phyloP scores from a whole-genome alignment of 2,329 filamentous ascomycete genomes.

The Salinomyces thailandicus region DNA sequence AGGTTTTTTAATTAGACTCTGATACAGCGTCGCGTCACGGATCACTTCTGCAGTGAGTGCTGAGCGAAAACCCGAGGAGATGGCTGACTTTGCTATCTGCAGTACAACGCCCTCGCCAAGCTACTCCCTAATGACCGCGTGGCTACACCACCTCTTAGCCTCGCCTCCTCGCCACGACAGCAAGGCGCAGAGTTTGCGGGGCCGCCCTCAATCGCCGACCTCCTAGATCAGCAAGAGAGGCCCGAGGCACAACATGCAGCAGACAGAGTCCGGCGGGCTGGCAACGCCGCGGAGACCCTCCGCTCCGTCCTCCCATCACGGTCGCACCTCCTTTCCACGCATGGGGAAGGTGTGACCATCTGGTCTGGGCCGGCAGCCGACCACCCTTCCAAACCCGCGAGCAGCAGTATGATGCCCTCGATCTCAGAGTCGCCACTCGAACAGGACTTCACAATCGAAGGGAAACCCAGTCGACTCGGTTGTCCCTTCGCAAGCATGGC shows the following conservation, averaged over 20 bases:
- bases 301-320: slow-evolving; percentile 10
- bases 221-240: slow-evolving; percentile 15
- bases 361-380: slow-evolving; percentile 28
- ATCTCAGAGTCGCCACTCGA: slow-evolving; percentile 48
- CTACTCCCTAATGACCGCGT: slow-evolving; percentile 15
- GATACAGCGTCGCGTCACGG: slow-evolving; percentile 21
- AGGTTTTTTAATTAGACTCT: slow-evolving; percentile 36
- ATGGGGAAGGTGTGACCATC: slow-evolving; percentile 21
- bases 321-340: slow-evolving; percentile 5
- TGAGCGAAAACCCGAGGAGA: no score
- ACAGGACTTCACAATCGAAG: slow-evolving; percentile 81
- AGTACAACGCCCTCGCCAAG: slow-evolving; percentile 27
- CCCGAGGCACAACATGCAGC: slow-evolving; percentile 27
- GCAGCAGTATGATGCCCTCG: slow-evolving; percentile 25
- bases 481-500: slow-evolving; percentile 63
- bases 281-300: slow-evolving; percentile 13
- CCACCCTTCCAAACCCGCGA: slow-evolving; percentile 26
- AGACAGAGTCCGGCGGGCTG: slow-evolving; percentile 24
- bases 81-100: slow-evolving; percentile 10
- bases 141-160: slow-evolving; percentile 23
- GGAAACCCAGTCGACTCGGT: slow-evolving; percentile 65
- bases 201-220: slow-evolving; percentile 21
- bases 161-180: slow-evolving; percentile 22
- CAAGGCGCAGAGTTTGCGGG: slow-evolving; percentile 7
- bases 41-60: no score